Percentiles rank a stretch among this genome's conserved stretches.
phyloP scores from a whole-genome alignment of 768 basidiomycete genomes.

The Lyophyllum semitale region DNA sequence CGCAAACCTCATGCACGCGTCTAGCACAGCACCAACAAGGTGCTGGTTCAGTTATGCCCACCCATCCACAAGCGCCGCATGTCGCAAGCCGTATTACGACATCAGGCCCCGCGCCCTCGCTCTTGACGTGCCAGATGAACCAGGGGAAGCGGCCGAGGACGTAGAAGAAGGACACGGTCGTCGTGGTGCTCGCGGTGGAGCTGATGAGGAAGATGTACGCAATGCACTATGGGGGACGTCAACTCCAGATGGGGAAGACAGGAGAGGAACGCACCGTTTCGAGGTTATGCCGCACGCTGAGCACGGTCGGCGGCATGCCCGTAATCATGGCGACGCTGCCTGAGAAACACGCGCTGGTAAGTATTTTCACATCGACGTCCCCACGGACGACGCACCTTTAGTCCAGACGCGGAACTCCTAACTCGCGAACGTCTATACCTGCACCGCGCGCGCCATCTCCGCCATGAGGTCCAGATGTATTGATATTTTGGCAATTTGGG shows the following conservation, averaged over 20 bases:
- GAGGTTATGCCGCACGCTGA: slow-evolving; percentile 59
- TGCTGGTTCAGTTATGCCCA: too few species aligned
- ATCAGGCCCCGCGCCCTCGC: slow-evolving; percentile 71
- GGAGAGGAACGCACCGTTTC: slow-evolving; percentile 53
- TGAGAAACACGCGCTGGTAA: too few species aligned
- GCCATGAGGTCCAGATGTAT: too few species aligned
- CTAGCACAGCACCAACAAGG: too few species aligned
- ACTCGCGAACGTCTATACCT: slow-evolving; percentile 82
- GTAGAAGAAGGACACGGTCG: slow-evolving; percentile 70
- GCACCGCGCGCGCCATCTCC: too few species aligned
- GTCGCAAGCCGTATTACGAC: slow-evolving; percentile 74
- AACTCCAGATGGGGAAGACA: too few species aligned
- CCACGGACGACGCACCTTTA: slow-evolving; percentile 51
- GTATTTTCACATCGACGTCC: too few species aligned
- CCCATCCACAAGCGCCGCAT: too few species aligned
- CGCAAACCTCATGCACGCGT: too few species aligned
- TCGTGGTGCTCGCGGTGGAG: slow-evolving; percentile 62
- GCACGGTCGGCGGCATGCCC: slow-evolving; percentile 71
- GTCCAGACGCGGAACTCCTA: slow-evolving; percentile 79
- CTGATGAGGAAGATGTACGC: slow-evolving; percentile 81
- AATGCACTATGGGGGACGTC: slow-evolving; percentile 45
- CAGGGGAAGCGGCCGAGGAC: slow-evolving; percentile 70
- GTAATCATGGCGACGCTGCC: slow-evolving; percentile 66
- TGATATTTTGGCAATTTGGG: too few species aligned
- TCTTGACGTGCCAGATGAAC: slow-evolving; percentile 71